Evolutionary conservation across 2,329 filamentous ascomycete genomes (phyloP), one percentile per base, ranked within the genome.

Genomic region (Colletotrichum sp.): DNA sequence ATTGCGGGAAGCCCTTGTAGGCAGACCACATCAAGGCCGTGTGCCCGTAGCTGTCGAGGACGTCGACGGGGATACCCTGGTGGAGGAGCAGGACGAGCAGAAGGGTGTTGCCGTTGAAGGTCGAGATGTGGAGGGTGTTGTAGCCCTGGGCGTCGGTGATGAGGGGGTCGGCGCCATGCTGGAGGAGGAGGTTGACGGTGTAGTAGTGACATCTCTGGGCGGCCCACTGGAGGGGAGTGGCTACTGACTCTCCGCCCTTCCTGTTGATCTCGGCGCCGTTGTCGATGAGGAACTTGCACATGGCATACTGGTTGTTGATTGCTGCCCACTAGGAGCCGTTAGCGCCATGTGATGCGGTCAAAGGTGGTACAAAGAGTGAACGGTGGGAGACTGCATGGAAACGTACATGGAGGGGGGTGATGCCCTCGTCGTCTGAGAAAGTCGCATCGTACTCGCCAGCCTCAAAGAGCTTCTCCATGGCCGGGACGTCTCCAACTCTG

Each of bases 21-120:
- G 96, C 96, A 21, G 97, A 95, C 97, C 97, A 99, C 97, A 99
- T 99, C 77, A 99, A 89, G 77, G 94, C 94, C 1, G 97, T 99
- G 85, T 99, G 98, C 7, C 96, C 95, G 83, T 96, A 96, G 67
- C 92, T 92, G 85, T 99, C 97, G 69, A 94, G 90, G 7, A 97
- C 94, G 83, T 99, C 97, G 77, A 99, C 95, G 18, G 96, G 95
- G 76, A 99, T 97, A 82, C 97, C 96, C 82, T 98, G 96, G 86
- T 99, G 97, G 28, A 99, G 90, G 9, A 99, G 91, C 2, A 99
- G 91, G 66, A 96, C 93, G 32, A 99, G 90, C 75, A 99, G 91
- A 79, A 98, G 94, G 24, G 98, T 94, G 84, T 98, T 99, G 79
- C 97, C 97, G 84, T 99, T 98, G 82, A 99, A 98, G 1, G 96